Percentiles rank a stretch among this genome's conserved stretches.
These are phyloP conservation scores for Goniomonas avonlea DNA, from an alignment of 78 protist genomes.

Conservation along the genomic window DNA sequence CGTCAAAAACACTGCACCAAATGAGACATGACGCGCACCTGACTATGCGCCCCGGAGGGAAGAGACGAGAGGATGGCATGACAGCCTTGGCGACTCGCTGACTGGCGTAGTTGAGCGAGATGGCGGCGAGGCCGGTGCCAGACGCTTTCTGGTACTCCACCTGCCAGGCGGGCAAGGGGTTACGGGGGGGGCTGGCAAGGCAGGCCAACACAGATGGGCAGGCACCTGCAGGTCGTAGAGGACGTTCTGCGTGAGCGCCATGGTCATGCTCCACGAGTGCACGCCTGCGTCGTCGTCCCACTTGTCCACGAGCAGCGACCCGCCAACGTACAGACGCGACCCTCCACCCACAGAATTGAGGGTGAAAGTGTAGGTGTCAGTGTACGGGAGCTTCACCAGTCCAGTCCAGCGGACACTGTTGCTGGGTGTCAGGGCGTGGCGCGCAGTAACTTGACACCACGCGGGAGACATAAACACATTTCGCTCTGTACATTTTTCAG, in stretches of 20 bases:
- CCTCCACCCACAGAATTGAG: not conserved
- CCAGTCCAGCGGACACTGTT: constrained; percentile 23
- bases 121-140: not conserved
- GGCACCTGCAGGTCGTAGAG: not conserved
- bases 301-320: not conserved
- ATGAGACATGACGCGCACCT: too few relatives aligned
- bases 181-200: too few relatives aligned
- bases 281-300: not conserved
- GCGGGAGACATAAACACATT: too few relatives aligned
- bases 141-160: constrained; percentile 15
- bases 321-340: not conserved
- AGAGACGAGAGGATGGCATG: constrained; percentile 9
- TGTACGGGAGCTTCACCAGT: not conserved
- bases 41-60: too few relatives aligned
- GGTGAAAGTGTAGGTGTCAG: constrained; percentile 10
- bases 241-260: not conserved
- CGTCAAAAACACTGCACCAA: too few relatives aligned
- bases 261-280: not conserved
- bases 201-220: too few relatives aligned
- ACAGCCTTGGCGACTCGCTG: not conserved
- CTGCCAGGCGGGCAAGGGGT: too few relatives aligned
- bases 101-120: not conserved
- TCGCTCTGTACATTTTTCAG: too few relatives aligned
- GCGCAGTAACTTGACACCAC: too few relatives aligned
- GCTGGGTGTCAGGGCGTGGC: too few relatives aligned